A percentile compares a stretch with the other conserved stretches of the same genome.
These are phyloP conservation scores for Ceratobasidium sp. DNA, from an alignment of 1,284 basidiomycete species.

Conservation along the genomic window DNA sequence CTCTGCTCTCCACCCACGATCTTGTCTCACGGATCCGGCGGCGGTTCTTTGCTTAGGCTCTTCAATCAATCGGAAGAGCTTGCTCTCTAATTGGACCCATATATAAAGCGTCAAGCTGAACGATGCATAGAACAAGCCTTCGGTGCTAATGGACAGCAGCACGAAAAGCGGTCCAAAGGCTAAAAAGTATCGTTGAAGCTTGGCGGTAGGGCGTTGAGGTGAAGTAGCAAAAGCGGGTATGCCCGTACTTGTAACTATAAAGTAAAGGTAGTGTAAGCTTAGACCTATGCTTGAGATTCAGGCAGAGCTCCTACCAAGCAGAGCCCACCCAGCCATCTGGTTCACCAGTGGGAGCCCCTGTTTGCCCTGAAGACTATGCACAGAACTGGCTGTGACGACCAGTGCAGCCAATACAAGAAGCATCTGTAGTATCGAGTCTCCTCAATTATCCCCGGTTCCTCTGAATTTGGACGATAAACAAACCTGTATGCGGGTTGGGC, in stretches of 20 bases:
- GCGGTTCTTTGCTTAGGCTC: neutral
- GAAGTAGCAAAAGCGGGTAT: constrained; percentile 49
- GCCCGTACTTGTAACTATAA: constrained; percentile 50
- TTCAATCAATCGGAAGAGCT: constrained; percentile 49
- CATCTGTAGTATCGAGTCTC: constrained; percentile 43
- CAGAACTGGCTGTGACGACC: constrained; percentile 64
- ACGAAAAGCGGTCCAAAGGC: constrained; percentile 81
- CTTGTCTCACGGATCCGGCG: neutral
- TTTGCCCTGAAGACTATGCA: constrained; percentile 67
- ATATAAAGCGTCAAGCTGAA: constrained; percentile 69
- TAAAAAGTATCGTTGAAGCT: constrained; percentile 68
- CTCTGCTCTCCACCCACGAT: constrained; percentile 27
- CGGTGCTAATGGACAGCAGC: constrained; percentile 81
- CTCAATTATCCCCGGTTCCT: no score
- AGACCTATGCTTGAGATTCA: no score
- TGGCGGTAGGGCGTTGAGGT: constrained; percentile 53
- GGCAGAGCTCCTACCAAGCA: constrained; percentile 61
- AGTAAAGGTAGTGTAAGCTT: neutral
- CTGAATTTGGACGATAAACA: no score
- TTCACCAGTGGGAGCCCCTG: constrained; percentile 69
- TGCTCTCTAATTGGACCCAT: constrained; percentile 75
- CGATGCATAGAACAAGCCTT: constrained; percentile 79
- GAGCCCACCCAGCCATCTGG: constrained; percentile 72
- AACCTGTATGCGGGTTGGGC: constrained; percentile 5
- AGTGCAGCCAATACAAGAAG: constrained; percentile 59